Evolutionary conservation across 2,329 filamentous ascomycete genomes (phyloP), one percentile per base, ranked within the genome.

Genomic region (Lecanicillium sp.): DNA sequence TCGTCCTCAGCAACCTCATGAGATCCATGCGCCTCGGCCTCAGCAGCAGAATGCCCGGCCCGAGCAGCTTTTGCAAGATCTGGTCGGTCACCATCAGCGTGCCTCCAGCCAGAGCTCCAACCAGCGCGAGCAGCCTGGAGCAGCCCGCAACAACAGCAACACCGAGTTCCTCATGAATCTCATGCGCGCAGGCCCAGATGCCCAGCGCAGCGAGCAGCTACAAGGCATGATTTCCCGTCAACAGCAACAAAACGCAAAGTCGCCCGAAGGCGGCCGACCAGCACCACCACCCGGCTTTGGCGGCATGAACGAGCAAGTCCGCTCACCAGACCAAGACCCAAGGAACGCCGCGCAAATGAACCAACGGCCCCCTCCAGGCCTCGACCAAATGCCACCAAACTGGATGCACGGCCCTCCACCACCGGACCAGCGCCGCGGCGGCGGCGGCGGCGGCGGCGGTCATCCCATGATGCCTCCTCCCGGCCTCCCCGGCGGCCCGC

Each of bases 91-190:
- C 50, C 75, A 77, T 35, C 74, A 77, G 47, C 69, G 69, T 29
- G 62, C 68, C 12, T 65, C 71, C 14, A 75, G 64, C 50, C 74
- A 76, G 44, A 59, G 63, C 28, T 67, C 64, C 13, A 56, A 55
- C 6, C 64, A 71, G 25, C 57, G 61, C 27, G 70, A 75, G 37
- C 7, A 6, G 22, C 64, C 65, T 43, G 60, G 47, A 48, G 46
- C 44, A 38, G 55, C 55, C 48, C 66, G 63, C 34, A 70, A 65
- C 54, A 80, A 73, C 55, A 76, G 70, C 49, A 85, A 90, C 50
- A 77, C 83, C n/a, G 84, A 94, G 47, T 89, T 92, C 55, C 65
- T 95, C 35, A 85, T 94, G 60, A 84, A 80, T 44, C 70, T 95
- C 20, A 92, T 95, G 85, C 68, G 71, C 42, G 63, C 62, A 28